Base-by-base conservation (phyloP, 2,329 filamentous ascomycete species). In the Stemphylium beticola region DNA sequence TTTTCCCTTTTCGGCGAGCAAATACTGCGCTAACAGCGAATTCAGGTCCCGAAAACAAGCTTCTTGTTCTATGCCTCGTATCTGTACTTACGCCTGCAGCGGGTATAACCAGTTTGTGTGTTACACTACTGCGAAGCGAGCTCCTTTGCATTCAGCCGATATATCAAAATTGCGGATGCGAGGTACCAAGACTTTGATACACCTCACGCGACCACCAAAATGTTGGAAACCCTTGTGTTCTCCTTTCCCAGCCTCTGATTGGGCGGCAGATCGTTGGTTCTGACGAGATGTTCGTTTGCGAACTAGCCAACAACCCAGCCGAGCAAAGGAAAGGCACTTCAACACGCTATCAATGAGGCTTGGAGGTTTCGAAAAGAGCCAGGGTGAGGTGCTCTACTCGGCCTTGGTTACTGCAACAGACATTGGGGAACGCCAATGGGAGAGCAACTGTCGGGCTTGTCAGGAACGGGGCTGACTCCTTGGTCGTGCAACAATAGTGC, bases 1-100 rank as follows among this genome's bases (percentile, higher is more conserved):
- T 79, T 10, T 45, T 49, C 60, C 67, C 31, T 49, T 11, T 18
- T 46, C 4, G 15, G 55, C 37, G 46, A 60, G 36, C 45, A 47
- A 18, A 41, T 71, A 15, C 66, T 71, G 64, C 67, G 54, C 64
- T 73, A 64, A 73, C 72, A 64, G 72, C 53, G 5, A 18, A 17
- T 17, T 14, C 36, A 60, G 48, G 37, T 33, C 9, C 15, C 8
- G 24, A 20, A 14, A 12, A 42, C 17, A 15, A 33, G 14, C 31
- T 7, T 24, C 7, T 6, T n/a, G n/a, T 20, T 42, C 36, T 31
- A 15, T 14, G 14, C 15, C 36, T 56, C 53, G 58, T 61, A 50
- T 59, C 22, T 31, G 18, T 38, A 31, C 34, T 49, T 41, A 18
- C 24, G 38, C 42, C 32, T 41, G 47, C 46, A 49, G 33, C 42